A percentile compares a stretch with the other conserved stretches of the same genome.
These are phyloP conservation scores for Fusarium sp. DNA, from an alignment of 2,329 filamentous ascomycete genomes.

Conservation along the genomic window DNA sequence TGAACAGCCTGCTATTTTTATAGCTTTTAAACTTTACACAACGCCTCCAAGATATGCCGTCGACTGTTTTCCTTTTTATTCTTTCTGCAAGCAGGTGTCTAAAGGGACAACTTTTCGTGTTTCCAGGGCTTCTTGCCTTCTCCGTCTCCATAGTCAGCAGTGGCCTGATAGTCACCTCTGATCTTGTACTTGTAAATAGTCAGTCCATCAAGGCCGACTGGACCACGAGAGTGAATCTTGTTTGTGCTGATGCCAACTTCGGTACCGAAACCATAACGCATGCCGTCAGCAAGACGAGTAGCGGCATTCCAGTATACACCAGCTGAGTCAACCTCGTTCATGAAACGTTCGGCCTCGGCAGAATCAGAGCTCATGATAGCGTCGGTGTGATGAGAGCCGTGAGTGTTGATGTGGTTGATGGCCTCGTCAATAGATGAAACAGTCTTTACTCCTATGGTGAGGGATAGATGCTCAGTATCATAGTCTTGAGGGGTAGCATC, in stretches of 20 bases:
- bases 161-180: constrained; percentile 83
- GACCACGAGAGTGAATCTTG: constrained; percentile 94
- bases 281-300: constrained; percentile 93
- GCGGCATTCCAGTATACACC: constrained; percentile 98
- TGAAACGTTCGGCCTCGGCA: constrained; percentile 79
- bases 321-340: constrained; percentile 85
- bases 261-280: constrained; percentile 96
- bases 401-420: constrained; percentile 87
- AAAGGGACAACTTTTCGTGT: constrained; percentile 64
- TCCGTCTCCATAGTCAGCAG: constrained; percentile 75
- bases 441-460: constrained; percentile 84
- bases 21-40: constrained; percentile 24
- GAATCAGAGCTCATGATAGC: constrained; percentile 79
- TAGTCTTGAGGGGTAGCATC: constrained; percentile 78
- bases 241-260: constrained; percentile 99
- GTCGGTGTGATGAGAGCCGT: constrained; percentile 95
- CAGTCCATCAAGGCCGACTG: constrained; percentile 91
- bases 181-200: constrained; percentile 98
- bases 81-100: neutral
- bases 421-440: constrained; percentile 75
- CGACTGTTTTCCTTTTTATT: neutral
- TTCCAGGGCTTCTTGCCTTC: constrained; percentile 67
- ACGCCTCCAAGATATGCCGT: constrained; percentile 15
- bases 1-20: neutral
- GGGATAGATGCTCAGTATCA: constrained; percentile 87